Percentiles rank a stretch among this genome's conserved stretches.
Conservation (phyloP, 495 filamentous ascomycete species). For the Hypoxylon perforatum region DNA sequence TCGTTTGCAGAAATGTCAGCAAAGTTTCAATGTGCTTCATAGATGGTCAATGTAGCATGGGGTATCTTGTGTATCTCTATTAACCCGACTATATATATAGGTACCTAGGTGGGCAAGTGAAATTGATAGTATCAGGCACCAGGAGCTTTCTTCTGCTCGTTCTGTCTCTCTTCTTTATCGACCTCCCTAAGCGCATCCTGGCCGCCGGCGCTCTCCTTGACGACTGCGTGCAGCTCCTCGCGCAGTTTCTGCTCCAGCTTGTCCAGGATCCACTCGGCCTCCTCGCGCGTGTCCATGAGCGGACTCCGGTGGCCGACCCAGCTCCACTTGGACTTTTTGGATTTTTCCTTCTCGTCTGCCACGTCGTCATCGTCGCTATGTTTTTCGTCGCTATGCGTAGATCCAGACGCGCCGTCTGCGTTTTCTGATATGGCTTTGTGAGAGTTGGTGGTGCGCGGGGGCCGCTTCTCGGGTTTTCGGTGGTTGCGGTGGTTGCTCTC, state of each 20-base stretch:
- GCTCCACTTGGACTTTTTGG: conserved; percentile 65
- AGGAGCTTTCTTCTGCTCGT: conserved; percentile 16
- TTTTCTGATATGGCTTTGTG: too few relatives aligned
- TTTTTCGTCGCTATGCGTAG: too few relatives aligned
- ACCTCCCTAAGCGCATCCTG: conserved; percentile 13
- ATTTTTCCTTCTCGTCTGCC: not conserved
- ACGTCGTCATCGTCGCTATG: not conserved
- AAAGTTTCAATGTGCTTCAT: too few relatives aligned
- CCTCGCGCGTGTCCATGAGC: conserved; percentile 75
- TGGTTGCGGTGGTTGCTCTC: conserved; percentile 61
- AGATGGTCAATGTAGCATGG: too few relatives aligned
- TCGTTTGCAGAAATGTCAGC: too few relatives aligned
- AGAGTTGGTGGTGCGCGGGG: conserved; percentile 50
- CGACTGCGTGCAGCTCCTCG: conserved; percentile 58
- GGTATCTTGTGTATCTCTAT: too few relatives aligned
- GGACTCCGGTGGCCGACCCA: conserved; percentile 81
- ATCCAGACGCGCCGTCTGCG: too few relatives aligned
- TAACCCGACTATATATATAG: too few relatives aligned
- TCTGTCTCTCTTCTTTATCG: conserved; percentile 27
- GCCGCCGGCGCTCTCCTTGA: conserved; percentile 11
- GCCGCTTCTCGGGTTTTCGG: conserved; percentile 37
- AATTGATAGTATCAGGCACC: not conserved
- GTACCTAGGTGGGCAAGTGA: too few relatives aligned
- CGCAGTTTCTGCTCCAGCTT: conserved; percentile 66
- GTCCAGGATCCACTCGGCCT: conserved; percentile 85